phyloP scores from a whole-genome alignment of 192 early-diverging fungal genomes.

The Mortierella alpina region DNA sequence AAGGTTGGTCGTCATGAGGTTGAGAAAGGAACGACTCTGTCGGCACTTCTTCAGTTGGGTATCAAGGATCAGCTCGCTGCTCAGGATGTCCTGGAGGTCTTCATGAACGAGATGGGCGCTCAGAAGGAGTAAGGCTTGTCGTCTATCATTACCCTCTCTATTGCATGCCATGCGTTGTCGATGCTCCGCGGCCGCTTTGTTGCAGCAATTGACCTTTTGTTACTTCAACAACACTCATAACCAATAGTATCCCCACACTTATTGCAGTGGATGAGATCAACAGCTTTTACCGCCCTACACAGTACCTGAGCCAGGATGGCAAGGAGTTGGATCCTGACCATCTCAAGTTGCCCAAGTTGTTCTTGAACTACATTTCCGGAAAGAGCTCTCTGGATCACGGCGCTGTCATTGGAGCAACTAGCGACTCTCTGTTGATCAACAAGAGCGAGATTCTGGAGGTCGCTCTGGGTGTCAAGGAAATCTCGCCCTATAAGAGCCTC shows the following conservation, averaged over 20 bases:
- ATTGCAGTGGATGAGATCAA: slow-evolving; percentile 66
- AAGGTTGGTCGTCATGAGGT: slow-evolving; percentile 51
- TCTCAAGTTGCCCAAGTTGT: slow-evolving; percentile 55
- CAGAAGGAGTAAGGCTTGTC: slow-evolving; percentile 46
- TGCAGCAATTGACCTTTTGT: too few relatives aligned
- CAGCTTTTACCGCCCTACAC: slow-evolving; percentile 59
- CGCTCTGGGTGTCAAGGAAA: slow-evolving; percentile 42
- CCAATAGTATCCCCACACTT: slow-evolving; percentile 55
- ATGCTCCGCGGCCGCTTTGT: neutral
- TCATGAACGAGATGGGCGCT: slow-evolving; percentile 57
- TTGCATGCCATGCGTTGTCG: neutral
- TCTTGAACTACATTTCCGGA: slow-evolving; percentile 63
- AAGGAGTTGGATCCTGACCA: slow-evolving; percentile 53
- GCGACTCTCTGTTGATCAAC: slow-evolving; percentile 25
- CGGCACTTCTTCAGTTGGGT: slow-evolving; percentile 53
- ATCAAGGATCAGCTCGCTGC: slow-evolving; percentile 56
- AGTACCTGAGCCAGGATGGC: slow-evolving; percentile 54
- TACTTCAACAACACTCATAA: neutral
- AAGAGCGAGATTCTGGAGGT: slow-evolving; percentile 56
- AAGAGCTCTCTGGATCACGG: slow-evolving; percentile 56
- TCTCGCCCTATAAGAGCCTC: slow-evolving; percentile 51
- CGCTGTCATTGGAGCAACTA: slow-evolving; percentile 56
- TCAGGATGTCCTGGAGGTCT: slow-evolving; percentile 57
- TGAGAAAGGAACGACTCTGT: slow-evolving; percentile 40
- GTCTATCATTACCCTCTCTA: too few relatives aligned